Conservation (phyloP, 768 basidiomycete genomes). For the Paxillus rubicundulus region DNA sequence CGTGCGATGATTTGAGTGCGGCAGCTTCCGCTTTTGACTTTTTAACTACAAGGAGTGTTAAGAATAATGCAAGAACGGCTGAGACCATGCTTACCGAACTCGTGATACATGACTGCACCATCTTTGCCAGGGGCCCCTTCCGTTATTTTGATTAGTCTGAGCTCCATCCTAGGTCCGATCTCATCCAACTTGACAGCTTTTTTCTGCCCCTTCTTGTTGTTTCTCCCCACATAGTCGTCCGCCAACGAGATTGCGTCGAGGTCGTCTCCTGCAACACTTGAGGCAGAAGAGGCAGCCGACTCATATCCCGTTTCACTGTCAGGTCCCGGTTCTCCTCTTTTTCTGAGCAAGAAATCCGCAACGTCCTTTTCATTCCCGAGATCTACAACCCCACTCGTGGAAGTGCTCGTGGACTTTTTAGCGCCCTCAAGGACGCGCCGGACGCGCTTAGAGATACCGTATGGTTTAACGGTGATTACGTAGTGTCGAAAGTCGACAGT, state of each 20-base stretch:
- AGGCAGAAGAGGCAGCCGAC: constrained; percentile 75
- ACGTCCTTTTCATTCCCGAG: constrained; percentile 91
- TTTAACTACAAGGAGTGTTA: constrained; percentile 58
- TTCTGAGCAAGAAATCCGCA: constrained; percentile 87
- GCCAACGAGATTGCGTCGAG: constrained; percentile 78
- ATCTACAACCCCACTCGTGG: constrained; percentile 55
- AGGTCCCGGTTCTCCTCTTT: constrained; percentile 57
- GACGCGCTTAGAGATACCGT: constrained; percentile 90
- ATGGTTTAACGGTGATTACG: constrained; percentile 91
- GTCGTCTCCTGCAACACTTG: constrained; percentile 84
- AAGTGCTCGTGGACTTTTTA: constrained; percentile 24
- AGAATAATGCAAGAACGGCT: not conserved
- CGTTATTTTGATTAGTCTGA: constrained; percentile 88
- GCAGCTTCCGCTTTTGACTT: constrained; percentile 78
- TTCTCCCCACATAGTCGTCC: constrained; percentile 91
- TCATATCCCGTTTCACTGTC: constrained; percentile 67
- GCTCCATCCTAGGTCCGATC: constrained; percentile 93
- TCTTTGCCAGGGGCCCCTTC: constrained; percentile 94
- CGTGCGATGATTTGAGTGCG: constrained; percentile 69
- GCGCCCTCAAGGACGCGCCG: constrained; percentile 77
- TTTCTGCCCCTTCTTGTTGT: constrained; percentile 88
- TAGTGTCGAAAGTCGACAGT: constrained; percentile 94
- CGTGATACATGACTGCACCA: constrained; percentile 90
- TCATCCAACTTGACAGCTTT: constrained; percentile 91
- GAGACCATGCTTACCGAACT: constrained; percentile 66